Evolutionary conservation across 306 rosid genomes (phyloP).

Genomic region (Quercus berberidifolia): DNA sequence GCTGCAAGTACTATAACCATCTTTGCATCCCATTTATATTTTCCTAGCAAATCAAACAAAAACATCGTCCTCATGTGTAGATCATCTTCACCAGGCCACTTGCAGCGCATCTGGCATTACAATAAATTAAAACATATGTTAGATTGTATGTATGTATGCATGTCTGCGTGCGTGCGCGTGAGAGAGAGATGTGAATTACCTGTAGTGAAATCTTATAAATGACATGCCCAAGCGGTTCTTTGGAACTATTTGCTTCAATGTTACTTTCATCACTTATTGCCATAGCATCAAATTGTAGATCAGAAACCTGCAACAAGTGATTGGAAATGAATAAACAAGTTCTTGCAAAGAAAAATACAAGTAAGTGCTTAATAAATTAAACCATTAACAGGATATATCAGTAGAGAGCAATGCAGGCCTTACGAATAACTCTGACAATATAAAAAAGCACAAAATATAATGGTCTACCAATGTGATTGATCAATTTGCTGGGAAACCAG

Average conservation of each 20-base stretch:
- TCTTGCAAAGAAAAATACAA: background rate
- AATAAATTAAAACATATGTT: background rate
- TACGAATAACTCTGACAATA: too few species aligned
- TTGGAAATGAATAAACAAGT: slow-evolving; percentile 3
- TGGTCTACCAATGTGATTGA: background rate
- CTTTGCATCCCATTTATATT: slow-evolving; percentile 59
- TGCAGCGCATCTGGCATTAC: slow-evolving; percentile 45
- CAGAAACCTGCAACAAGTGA: slow-evolving; percentile 48
- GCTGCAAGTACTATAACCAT: slow-evolving; percentile 58
- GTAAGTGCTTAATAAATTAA: background rate
- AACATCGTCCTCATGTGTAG: slow-evolving; percentile 38
- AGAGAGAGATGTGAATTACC: slow-evolving; percentile 25
- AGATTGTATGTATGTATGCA: too few species aligned
- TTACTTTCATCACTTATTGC: slow-evolving; percentile 21
- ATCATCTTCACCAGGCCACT: slow-evolving; percentile 33
- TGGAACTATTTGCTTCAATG: slow-evolving; percentile 27
- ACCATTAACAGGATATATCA: background rate
- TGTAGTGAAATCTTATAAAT: slow-evolving; percentile 33
- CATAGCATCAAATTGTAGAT: slow-evolving; percentile 26
- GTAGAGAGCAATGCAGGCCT: too few species aligned
- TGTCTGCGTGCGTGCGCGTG: background rate
- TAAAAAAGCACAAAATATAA: background rate
- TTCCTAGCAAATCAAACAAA: slow-evolving; percentile 52
- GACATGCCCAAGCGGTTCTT: slow-evolving; percentile 32
- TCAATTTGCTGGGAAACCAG: background rate